phyloP scores from a whole-genome alignment of 495 filamentous ascomycete species.

The Cryomyces antarcticus region DNA sequence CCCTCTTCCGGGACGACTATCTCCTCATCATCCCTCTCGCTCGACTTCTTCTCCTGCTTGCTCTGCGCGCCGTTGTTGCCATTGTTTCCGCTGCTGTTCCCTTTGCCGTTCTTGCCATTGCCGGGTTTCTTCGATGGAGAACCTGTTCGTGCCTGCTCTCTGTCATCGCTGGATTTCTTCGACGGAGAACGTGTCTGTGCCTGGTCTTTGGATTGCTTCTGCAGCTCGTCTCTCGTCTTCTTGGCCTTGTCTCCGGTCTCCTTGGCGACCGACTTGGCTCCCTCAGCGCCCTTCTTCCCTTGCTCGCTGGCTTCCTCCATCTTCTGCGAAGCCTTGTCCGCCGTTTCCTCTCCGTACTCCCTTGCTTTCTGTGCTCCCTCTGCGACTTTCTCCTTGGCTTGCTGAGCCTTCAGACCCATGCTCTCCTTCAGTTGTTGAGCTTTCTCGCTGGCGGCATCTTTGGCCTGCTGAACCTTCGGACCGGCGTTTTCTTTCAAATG shows the following conservation, averaged over 20 bases:
- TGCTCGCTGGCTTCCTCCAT: background rate
- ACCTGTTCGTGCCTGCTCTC: background rate
- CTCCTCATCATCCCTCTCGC: too few species aligned
- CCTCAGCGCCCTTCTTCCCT: background rate
- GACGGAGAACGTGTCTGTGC: background rate
- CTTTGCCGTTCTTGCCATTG: background rate
- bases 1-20: too few species aligned
- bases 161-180: background rate
- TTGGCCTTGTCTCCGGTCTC: background rate
- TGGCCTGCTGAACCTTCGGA: background rate
- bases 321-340: background rate
- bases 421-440: slow-evolving; percentile 1
- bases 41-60: too few species aligned
- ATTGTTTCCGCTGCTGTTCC: background rate
- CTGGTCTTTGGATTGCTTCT: background rate
- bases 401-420: slow-evolving; percentile 1
- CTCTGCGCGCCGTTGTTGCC: too few species aligned
- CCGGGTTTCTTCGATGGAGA: background rate
- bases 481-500: slow-evolving; percentile 1
- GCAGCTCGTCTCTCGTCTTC: background rate
- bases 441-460: slow-evolving; percentile 1
- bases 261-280: background rate
- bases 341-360: background rate
- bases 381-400: background rate
- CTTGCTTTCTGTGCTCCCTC: slow-evolving; percentile 1